Conservation (phyloP, 2,329 filamentous ascomycete species). For the Apiospora koreana region DNA sequence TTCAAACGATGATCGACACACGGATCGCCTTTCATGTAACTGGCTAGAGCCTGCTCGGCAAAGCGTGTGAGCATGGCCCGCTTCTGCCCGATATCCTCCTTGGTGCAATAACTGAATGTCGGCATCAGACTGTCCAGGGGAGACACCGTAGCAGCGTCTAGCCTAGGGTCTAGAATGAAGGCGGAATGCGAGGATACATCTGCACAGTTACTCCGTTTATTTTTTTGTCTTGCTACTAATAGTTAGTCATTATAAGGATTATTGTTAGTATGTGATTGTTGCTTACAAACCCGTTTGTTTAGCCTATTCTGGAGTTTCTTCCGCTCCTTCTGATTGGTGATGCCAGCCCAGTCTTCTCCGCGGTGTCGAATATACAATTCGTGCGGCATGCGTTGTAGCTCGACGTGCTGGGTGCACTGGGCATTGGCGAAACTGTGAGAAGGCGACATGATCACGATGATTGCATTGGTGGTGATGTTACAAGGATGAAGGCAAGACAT, state of each 20-base stretch:
- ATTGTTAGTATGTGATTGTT: neutral
- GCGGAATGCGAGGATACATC: neutral
- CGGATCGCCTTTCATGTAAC: constrained; percentile 10
- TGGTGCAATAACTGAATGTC: neutral
- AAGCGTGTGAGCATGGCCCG: constrained; percentile 1
- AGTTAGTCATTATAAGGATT: neutral
- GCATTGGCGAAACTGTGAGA: neutral
- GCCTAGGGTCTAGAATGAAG: neutral
- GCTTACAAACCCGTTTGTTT: constrained; percentile 14
- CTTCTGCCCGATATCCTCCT: neutral
- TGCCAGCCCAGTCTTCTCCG: constrained; percentile 16
- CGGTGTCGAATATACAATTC: constrained; percentile 1
- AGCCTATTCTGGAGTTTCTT: constrained; percentile 18
- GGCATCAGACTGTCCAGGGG: neutral
- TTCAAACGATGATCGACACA: constrained; percentile 10
- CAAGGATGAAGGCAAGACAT: neutral
- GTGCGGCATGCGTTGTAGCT: constrained; percentile 12
- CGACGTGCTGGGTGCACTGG: neutral
- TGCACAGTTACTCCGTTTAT: neutral
- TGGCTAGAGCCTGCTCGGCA: constrained; percentile 12
- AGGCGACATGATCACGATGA: neutral
- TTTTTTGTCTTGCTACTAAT: neutral
- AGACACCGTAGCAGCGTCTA: neutral
- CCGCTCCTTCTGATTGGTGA: constrained; percentile 12
- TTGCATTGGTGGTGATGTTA: neutral